Conservation (phyloP, 352 stramenopile genomes). For the Globisporangium acanthophoron region DNA sequence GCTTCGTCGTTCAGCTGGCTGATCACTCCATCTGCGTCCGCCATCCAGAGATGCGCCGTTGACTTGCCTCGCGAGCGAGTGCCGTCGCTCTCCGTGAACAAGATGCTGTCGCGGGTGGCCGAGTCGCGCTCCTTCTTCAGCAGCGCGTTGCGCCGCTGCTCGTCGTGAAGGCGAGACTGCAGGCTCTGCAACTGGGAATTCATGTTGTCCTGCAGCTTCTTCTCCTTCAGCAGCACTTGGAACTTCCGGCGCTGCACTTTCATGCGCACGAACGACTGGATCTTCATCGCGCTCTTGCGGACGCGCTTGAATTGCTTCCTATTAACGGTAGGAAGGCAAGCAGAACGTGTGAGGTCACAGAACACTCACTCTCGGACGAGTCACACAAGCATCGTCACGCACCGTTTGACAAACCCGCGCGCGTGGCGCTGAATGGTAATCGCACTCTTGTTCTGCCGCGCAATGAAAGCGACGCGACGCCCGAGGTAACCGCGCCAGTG, state of each 20-base stretch:
- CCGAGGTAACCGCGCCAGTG: constrained; percentile 48
- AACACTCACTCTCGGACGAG: too few species aligned
- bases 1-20: constrained; percentile 78
- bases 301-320: constrained; percentile 49
- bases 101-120: constrained; percentile 35
- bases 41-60: constrained; percentile 73
- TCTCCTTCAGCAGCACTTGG: constrained; percentile 61
- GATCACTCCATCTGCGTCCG: constrained; percentile 80
- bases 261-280: constrained; percentile 80
- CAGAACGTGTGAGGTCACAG: constrained; percentile 10
- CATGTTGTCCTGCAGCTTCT: constrained; percentile 85
- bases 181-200: constrained; percentile 76
- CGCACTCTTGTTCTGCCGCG: constrained; percentile 69
- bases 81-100: constrained; percentile 31
- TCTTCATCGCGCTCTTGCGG: constrained; percentile 52
- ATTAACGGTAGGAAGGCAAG: neutral
- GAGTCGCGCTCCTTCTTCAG: constrained; percentile 52
- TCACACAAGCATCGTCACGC: neutral
- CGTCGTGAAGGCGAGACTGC: constrained; percentile 72
- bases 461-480: constrained; percentile 8
- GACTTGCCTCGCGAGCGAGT: constrained; percentile 52
- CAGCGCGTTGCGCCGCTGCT: constrained; percentile 70
- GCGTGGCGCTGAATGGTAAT: constrained; percentile 82
- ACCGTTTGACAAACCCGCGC: constrained; percentile 63
- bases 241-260: constrained; percentile 78